A percentile compares a stretch with the other conserved stretches of the same genome.
These are phyloP conservation scores for Aspergillus ostianus DNA, from an alignment of 495 filamentous ascomycete species.

Conservation along the genomic window DNA sequence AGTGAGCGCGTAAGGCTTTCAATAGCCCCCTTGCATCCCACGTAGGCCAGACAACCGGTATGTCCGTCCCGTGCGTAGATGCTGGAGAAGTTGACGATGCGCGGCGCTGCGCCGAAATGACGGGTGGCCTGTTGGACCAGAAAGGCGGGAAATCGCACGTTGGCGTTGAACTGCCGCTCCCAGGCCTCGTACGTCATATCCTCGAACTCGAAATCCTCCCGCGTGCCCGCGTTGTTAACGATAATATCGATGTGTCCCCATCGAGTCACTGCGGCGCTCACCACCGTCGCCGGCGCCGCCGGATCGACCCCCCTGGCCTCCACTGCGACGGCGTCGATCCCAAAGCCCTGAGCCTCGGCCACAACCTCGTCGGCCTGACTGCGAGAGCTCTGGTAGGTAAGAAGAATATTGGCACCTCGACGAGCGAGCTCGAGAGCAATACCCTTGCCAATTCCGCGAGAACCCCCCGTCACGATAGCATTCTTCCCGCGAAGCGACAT, in stretches of 20 bases:
- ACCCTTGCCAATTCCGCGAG: slow-evolving; percentile 28
- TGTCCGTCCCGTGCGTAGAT: slow-evolving; percentile 45
- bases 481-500: not conserved
- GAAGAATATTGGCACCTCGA: slow-evolving; percentile 25
- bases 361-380: slow-evolving; percentile 4
- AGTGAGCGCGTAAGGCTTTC: too few relatives aligned
- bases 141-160: slow-evolving; percentile 37
- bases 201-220: slow-evolving; percentile 3
- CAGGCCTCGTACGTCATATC: slow-evolving; percentile 1
- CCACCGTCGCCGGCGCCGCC: slow-evolving; percentile 15
- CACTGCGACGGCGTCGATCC: slow-evolving; percentile 2
- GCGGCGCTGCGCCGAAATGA: slow-evolving; percentile 43
- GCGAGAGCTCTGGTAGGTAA: slow-evolving; percentile 11
- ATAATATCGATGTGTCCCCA: slow-evolving; percentile 31
- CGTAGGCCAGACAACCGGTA: slow-evolving; percentile 33
- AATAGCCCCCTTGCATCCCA: slow-evolving; percentile 45
- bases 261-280: slow-evolving; percentile 8
- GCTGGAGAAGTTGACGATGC: slow-evolving; percentile 57
- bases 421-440: slow-evolving; percentile 27
- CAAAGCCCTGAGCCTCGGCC: not conserved
- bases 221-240: slow-evolving; percentile 22
- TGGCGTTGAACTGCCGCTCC: slow-evolving; percentile 13
- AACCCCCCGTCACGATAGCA: slow-evolving; percentile 26
- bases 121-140: slow-evolving; percentile 44
- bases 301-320: slow-evolving; percentile 12